Conservation (phyloP, 1,284 basidiomycete genomes). For the Gymnopus androsaceus region DNA sequence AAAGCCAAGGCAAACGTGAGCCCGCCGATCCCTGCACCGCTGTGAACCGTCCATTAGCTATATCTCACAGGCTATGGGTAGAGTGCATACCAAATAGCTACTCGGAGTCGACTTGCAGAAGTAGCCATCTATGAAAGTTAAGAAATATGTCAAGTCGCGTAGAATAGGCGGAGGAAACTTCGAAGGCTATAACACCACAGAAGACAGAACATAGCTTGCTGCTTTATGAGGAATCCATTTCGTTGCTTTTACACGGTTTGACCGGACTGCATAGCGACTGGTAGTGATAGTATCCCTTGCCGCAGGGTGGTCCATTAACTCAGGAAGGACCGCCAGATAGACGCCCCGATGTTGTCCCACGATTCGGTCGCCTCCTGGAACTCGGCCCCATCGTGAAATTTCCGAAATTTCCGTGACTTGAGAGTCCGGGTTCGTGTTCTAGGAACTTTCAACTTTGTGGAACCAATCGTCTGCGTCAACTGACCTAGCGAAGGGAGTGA, state of each 20-base stretch:
- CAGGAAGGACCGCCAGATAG: not conserved
- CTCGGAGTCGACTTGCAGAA: constrained; percentile 16
- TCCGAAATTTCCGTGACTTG: no score
- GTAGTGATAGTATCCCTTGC: not conserved
- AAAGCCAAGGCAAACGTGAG: constrained; percentile 38
- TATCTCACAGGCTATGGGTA: not conserved
- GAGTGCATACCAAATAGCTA: constrained; percentile 20
- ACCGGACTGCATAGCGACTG: constrained; percentile 14
- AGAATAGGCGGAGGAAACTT: not conserved
- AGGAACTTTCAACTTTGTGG: no score
- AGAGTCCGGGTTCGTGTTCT: no score
- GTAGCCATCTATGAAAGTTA: not conserved
- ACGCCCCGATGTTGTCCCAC: constrained; percentile 16
- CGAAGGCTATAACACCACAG: not conserved
- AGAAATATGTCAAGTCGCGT: not conserved
- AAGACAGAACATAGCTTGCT: not conserved
- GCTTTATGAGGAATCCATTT: constrained; percentile 6
- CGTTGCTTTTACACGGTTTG: constrained; percentile 17
- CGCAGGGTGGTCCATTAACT: no score
- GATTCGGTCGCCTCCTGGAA: constrained; percentile 17
- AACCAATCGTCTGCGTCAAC: no score
- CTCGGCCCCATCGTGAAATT: no score
- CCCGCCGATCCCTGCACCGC: constrained; percentile 42
- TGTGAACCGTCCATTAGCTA: constrained; percentile 17
- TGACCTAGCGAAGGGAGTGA: no score